phyloP scores from a whole-genome alignment of 75 land plant genomes.

The Pseudotsuga menziesii region DNA sequence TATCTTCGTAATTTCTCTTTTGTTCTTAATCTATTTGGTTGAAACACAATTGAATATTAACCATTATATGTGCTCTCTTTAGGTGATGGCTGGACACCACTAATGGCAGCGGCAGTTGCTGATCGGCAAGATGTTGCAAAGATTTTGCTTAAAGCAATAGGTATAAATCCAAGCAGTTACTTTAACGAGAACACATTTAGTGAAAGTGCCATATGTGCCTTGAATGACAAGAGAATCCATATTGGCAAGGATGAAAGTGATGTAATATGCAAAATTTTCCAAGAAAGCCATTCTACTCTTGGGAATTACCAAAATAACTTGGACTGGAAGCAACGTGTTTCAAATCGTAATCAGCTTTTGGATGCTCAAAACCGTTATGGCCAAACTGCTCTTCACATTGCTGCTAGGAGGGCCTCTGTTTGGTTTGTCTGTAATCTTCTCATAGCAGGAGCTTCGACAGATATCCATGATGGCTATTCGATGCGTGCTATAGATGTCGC shows the following conservation, averaged over 20 bases:
- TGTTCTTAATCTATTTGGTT: background rate
- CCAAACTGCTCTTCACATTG: constrained; percentile 47
- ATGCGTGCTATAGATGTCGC: constrained; percentile 33
- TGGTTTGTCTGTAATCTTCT: constrained; percentile 41
- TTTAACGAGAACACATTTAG: background rate
- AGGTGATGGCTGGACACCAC: constrained; percentile 56
- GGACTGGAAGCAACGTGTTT: background rate
- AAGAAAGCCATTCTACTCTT: background rate
- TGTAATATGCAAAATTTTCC: background rate
- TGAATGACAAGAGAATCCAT: background rate
- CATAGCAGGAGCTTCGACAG: constrained; percentile 36
- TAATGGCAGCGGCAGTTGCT: constrained; percentile 52
- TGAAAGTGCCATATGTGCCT: background rate
- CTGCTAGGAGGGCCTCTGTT: constrained; percentile 35
- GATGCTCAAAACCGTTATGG: constrained; percentile 50
- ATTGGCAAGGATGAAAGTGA: background rate
- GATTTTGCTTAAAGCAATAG: constrained; percentile 27
- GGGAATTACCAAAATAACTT: background rate
- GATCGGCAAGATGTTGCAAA: constrained; percentile 45
- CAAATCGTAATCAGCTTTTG: constrained; percentile 8
- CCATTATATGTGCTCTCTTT: background rate
- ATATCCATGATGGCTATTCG: constrained; percentile 28
- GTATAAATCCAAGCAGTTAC: background rate
- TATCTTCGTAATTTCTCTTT: no score
- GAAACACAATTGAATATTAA: background rate